Conservation (phyloP, 768 basidiomycete genomes). For the Amanita rimosa region DNA sequence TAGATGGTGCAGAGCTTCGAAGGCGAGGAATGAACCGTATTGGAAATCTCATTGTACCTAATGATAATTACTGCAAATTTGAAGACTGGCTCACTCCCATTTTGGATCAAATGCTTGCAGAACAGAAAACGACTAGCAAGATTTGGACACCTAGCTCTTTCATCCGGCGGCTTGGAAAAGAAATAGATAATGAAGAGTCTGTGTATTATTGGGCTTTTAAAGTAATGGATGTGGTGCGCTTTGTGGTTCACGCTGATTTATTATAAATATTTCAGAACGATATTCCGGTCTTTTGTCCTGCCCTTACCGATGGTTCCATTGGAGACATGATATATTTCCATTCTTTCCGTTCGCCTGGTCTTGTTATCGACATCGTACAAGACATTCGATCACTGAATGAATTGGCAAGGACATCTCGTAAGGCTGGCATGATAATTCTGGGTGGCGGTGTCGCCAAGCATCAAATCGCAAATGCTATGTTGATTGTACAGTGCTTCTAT, state of each 20-base stretch:
- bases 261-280: conserved; percentile 57
- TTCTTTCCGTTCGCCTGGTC: conserved; percentile 77
- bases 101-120: conserved; percentile 79
- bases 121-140: conserved; percentile 60
- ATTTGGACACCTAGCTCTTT: conserved; percentile 94
- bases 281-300: conserved; percentile 98
- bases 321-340: conserved; percentile 99
- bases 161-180: conserved; percentile 88
- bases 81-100: conserved; percentile 99
- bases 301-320: conserved; percentile 93
- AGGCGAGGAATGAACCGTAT: conserved; percentile 93
- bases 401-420: conserved; percentile 71
- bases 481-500: conserved; percentile 57
- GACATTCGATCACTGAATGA: conserved; percentile 93
- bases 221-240: conserved; percentile 31
- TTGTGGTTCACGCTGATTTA: conserved; percentile 6
- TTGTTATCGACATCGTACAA: conserved; percentile 86
- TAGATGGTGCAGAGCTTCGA: conserved; percentile 83
- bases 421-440: conserved; percentile 97
- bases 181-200: conserved; percentile 94
- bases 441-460: conserved; percentile 99
- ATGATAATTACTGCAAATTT: conserved; percentile 98
- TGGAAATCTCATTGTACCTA: conserved; percentile 92
- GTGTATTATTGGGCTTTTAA: conserved; percentile 99
- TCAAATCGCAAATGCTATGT: conserved; percentile 99